A percentile compares a stretch with the other conserved stretches of the same genome.
These are phyloP conservation scores for Macaranga tanarius DNA, from an alignment of 441 rosid genomes.

Conservation along the genomic window DNA sequence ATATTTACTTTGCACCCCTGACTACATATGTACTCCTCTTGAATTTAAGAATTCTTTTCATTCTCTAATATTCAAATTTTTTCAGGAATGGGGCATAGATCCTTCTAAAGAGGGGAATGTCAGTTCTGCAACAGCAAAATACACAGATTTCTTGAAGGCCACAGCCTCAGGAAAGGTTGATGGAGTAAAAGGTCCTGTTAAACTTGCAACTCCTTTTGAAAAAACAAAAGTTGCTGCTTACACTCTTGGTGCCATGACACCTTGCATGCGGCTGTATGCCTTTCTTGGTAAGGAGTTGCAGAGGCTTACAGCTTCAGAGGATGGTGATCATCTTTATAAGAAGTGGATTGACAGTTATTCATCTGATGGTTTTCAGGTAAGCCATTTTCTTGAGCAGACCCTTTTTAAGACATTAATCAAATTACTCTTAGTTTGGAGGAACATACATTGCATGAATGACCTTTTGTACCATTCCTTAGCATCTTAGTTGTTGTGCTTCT, in stretches of 20 bases:
- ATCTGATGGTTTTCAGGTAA: slow-evolving; percentile 74
- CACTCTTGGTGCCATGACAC: slow-evolving; percentile 87
- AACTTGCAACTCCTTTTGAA: slow-evolving; percentile 91
- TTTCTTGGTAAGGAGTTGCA: slow-evolving; percentile 70
- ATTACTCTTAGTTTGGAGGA: slow-evolving; percentile 25
- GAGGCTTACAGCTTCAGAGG: slow-evolving; percentile 44
- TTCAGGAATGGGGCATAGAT: slow-evolving; percentile 87
- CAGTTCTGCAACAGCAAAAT: slow-evolving; percentile 69
- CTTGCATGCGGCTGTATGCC: slow-evolving; percentile 92
- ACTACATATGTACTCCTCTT: slow-evolving; percentile 3
- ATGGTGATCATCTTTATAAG: slow-evolving; percentile 63
- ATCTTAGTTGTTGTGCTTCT: slow-evolving; percentile 35
- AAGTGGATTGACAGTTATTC: slow-evolving; percentile 85
- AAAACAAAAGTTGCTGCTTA: slow-evolving; percentile 94
- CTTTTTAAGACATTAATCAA: slow-evolving; percentile 13
- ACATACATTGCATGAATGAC: slow-evolving; percentile 28
- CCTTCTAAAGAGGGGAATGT: slow-evolving; percentile 45
- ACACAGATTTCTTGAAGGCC: slow-evolving; percentile 83
- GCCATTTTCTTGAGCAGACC: slow-evolving; percentile 4
- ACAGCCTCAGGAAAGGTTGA: slow-evolving; percentile 95
- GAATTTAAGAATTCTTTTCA: not conserved
- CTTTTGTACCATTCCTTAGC: slow-evolving; percentile 21
- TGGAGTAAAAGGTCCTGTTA: slow-evolving; percentile 86
- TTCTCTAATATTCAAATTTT: slow-evolving; percentile 28
- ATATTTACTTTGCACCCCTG: slow-evolving; percentile 3